Evolutionary conservation across 1,284 basidiomycete species (phyloP), one percentile per base, ranked within the genome.

Genomic region (Anthracocystis panici-leucophaei): DNA sequence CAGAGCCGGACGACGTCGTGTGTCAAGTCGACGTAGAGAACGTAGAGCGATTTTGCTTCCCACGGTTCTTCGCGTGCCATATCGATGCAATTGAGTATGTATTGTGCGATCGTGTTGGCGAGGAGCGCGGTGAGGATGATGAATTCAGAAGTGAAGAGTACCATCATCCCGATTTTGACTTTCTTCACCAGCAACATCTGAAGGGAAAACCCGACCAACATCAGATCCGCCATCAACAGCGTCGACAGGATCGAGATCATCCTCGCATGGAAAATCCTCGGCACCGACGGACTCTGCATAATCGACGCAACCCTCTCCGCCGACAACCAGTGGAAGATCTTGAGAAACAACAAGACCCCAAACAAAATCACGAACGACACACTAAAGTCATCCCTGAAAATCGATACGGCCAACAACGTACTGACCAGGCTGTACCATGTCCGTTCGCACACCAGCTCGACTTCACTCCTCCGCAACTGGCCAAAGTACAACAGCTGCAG

Each of bases 361-460:
- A 97, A 98, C 89, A 97, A 93, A 75, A 95, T 87, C 40, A 92
- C 92, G 84, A 98, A 98, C 1, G 91, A 90, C n/a, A 92, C 90
- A 85, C 97, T 93, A 44, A 85, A 86, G 77, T 85, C 82, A 84
- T 87, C 85, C 63, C 95, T 89, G 87, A 99, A 99, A 79, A 98
- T 97, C 31, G 96, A 96, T 84, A 98, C 92, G 3, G 96, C 96
- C 51, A 99, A 88, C 42, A 99, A 88, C 7, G 93, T 95, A 85
- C 99, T 96, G 0, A 95, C 98, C 59, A 98, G 90, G 86, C 97
- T 97, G 87, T 96, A 95, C 96, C 97, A 98, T 46, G 94, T 89
- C 69, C 93, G 89, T 84, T 99, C 96, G 86, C 97, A 97, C 1
- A 99, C 88, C 49, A 95, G 92, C 89, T 99, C 97, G 50, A 97